phyloP scores from a whole-genome alignment of 441 rosid genomes.

The Francoa sonchifolia region DNA sequence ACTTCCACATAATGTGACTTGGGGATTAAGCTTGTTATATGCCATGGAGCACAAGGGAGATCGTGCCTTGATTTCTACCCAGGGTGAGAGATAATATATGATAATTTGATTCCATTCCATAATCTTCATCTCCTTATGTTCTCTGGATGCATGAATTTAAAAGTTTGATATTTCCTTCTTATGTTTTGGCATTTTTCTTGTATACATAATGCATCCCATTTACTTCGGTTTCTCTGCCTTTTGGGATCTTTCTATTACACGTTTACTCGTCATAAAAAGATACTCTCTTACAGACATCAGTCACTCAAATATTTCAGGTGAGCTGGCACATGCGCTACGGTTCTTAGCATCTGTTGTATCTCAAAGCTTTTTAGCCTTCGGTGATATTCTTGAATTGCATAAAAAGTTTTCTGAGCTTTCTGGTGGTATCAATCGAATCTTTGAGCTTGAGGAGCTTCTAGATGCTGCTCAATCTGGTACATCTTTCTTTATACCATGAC shows the following conservation, averaged over 20 bases:
- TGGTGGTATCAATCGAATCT: conserved; percentile 83
- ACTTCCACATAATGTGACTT: conserved; percentile 96
- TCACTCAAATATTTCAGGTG: conserved; percentile 68
- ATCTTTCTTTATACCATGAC: conserved; percentile 9
- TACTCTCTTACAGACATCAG: conserved; percentile 8
- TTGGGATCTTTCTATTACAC: no score
- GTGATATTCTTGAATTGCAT: conserved; percentile 90
- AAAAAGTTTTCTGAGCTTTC: conserved; percentile 90
- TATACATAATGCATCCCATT: no score
- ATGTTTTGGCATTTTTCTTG: no score
- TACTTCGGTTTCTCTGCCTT: no score
- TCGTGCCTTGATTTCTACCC: conserved; percentile 69
- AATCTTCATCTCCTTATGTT: no score
- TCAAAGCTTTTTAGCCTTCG: conserved; percentile 98
- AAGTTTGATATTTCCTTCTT: no score
- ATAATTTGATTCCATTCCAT: no score
- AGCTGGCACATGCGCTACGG: conserved; percentile 94
- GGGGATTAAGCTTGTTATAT: conserved; percentile 96
- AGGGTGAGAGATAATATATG: no score
- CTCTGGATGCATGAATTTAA: no score
- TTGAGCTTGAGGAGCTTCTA: conserved; percentile 94
- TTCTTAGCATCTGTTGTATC: conserved; percentile 97
- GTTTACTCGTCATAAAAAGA: no score
- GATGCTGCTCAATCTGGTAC: conserved; percentile 81
- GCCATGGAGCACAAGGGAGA: conserved; percentile 94